phyloP scores from a whole-genome alignment of 2,329 filamentous ascomycete genomes.

The Didymella arachidicola region DNA sequence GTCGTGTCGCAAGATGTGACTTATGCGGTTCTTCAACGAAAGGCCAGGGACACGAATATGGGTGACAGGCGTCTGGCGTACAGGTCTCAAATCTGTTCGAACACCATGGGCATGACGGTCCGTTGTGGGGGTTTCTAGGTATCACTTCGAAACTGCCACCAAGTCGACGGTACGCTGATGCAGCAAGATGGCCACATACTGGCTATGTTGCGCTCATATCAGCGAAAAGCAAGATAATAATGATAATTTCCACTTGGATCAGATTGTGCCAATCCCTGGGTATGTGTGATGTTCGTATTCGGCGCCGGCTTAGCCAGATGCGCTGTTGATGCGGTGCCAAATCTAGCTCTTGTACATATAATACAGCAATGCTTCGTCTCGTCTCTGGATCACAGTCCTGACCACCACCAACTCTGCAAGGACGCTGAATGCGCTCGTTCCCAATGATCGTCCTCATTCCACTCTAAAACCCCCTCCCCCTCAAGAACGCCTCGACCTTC shows the following conservation, averaged over 20 bases:
- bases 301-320: neutral
- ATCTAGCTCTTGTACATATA: conserved; percentile 20
- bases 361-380: conserved; percentile 11
- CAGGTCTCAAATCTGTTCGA: neutral
- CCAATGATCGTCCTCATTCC: neutral
- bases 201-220: neutral
- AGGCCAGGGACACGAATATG: neutral
- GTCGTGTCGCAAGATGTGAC: neutral
- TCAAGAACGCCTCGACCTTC: conserved; percentile 26
- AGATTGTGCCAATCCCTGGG: too few relatives aligned
- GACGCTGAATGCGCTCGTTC: neutral
- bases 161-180: neutral
- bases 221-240: neutral
- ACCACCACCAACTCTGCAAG: too few relatives aligned
- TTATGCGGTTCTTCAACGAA: neutral
- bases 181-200: neutral
- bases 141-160: neutral
- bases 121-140: neutral
- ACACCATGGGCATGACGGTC: neutral
- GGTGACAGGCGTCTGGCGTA: neutral
- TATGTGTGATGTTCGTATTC: neutral
- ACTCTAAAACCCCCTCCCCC: conserved; percentile 28
- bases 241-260: too few relatives aligned
- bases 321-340: neutral
- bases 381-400: neutral